Conservation (phyloP, 768 basidiomycete species). For the Royoungia palumana region DNA sequence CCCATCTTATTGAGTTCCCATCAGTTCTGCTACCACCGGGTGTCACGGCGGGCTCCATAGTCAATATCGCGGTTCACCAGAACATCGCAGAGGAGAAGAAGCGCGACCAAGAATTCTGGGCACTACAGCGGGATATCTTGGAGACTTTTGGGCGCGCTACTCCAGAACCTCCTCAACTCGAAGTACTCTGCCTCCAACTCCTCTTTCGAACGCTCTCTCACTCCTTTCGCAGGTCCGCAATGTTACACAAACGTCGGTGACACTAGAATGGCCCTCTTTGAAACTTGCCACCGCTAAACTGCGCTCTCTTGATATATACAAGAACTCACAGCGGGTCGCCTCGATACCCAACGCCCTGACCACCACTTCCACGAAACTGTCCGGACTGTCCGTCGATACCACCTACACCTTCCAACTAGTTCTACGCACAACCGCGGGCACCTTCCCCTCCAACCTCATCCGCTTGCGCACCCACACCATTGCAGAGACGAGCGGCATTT, state of each 20-base stretch:
- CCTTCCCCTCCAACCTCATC: slow-evolving; percentile 80
- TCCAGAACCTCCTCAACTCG: slow-evolving; percentile 72
- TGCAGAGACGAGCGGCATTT: slow-evolving; percentile 91
- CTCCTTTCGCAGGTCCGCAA: slow-evolving; percentile 64
- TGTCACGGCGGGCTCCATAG: slow-evolving; percentile 89
- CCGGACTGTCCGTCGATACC: slow-evolving; percentile 74
- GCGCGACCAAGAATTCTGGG: slow-evolving; percentile 79
- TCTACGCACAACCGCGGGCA: slow-evolving; percentile 89
- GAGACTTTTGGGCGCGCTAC: slow-evolving; percentile 63
- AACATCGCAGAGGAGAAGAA: slow-evolving; percentile 82
- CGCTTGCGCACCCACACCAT: slow-evolving; percentile 90
- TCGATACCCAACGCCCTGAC: slow-evolving; percentile 77
- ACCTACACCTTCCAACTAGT: slow-evolving; percentile 95
- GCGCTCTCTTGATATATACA: slow-evolving; percentile 88
- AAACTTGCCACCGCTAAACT: slow-evolving; percentile 83
- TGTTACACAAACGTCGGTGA: slow-evolving; percentile 94
- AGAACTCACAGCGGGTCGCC: slow-evolving; percentile 84
- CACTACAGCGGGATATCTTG: slow-evolving; percentile 77
- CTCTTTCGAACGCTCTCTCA: not conserved
- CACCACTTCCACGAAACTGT: slow-evolving; percentile 87
- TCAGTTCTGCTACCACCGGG: slow-evolving; percentile 93
- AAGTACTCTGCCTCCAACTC: slow-evolving; percentile 42
- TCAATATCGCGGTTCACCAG: slow-evolving; percentile 93
- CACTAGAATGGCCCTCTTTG: slow-evolving; percentile 90
- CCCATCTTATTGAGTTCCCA: slow-evolving; percentile 97